Base-by-base conservation (phyloP, 1,284 basidiomycete species). In the Irpex lacteus region DNA sequence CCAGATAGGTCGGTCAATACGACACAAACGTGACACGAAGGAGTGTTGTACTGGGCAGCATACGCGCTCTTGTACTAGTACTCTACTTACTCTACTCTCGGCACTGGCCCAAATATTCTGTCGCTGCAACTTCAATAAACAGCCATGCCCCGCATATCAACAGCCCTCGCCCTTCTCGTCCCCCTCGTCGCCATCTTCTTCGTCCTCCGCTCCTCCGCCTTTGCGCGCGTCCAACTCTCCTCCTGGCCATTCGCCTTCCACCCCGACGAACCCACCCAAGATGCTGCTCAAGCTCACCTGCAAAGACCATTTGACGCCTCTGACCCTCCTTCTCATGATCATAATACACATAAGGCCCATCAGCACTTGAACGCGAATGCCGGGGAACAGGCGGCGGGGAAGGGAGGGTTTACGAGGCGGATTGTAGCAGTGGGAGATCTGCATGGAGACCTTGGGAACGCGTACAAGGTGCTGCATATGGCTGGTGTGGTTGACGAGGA, bases 381-480 rank as follows among this genome's bases (percentile, higher is more conserved):
- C 5, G 52, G 62, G 44, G 7, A 47, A 61, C 58, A 62, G 66
- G 60, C 56, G 63, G 21, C 52, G 5, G 63, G 44, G 47, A 32
- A 38, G 18, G 26, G 53, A n/a, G 36, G 54, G 37, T 77, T 72
- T 63, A 72, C 63, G 53, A 76, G 85, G 9, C 82, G 80, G 63
- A 88, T 92, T 38, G 87, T 94, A 0, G 92, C 91, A 3, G 88
- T 94, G 0, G 93, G 92, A 4, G 93, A 95, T 72, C 74, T 95
- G 13, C 93, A 95, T 71, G 91, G 91, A 0, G 91, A 95, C 76
- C 73, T 90, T 55, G 77, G 78, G 0, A 92, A 94, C 73, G 89
- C 91, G 3, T 79, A 84, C 65, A 82, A 81, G 52, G 93, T 96
- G 4, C 79, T 97, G 37, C 81, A 88, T 53, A 92, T 95, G 82